Conservation (phyloP, 148 eudicot genomes). For the Rhododendron kiyosumense region DNA sequence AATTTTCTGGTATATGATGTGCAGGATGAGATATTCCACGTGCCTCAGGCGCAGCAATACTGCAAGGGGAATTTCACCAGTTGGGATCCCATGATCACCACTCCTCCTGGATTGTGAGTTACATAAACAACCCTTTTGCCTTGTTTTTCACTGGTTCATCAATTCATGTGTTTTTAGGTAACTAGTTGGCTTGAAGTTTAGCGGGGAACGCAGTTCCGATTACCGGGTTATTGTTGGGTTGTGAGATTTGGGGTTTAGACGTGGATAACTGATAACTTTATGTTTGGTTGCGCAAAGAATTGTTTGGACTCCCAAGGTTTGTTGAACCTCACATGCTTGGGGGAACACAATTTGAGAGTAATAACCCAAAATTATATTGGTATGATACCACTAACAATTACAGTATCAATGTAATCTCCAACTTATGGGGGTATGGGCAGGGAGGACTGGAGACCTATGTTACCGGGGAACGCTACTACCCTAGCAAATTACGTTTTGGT, state of each 20-base stretch:
- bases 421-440: not conserved
- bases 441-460: not conserved
- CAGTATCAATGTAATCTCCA: not conserved
- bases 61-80: slow-evolving; percentile 72
- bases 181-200: not conserved
- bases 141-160: not conserved
- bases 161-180: not conserved
- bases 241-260: not conserved
- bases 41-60: slow-evolving; percentile 87
- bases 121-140: not conserved
- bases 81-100: slow-evolving; percentile 99
- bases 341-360: not conserved
- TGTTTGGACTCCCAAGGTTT: not conserved
- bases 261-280: too few relatives aligned
- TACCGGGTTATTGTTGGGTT: not conserved
- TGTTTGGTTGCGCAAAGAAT: not conserved
- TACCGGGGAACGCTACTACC: too few relatives aligned
- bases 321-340: not conserved
- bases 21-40: slow-evolving; percentile 95
- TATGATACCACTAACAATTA: not conserved
- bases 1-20: not conserved
- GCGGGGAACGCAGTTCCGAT: not conserved
- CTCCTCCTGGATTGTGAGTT: slow-evolving; percentile 92
- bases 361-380: not conserved
- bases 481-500: too few relatives aligned